Evolutionary conservation across 805 yeast genomes (phyloP).

Genomic region (Cyberlindnera amylophila): DNA sequence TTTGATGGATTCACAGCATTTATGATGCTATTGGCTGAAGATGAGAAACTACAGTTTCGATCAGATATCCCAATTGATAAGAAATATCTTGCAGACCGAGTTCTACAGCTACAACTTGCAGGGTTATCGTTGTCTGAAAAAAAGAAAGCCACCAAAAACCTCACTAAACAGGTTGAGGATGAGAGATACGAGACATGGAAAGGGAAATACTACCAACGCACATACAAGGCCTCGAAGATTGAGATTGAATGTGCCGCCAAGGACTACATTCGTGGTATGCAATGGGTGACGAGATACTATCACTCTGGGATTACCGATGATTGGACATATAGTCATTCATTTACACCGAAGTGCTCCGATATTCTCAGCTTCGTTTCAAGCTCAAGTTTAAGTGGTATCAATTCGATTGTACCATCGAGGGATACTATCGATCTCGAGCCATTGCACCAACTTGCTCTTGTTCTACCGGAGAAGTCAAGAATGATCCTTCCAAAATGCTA

Average conservation of each 20-base stretch:
- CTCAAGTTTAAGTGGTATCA: too few species aligned
- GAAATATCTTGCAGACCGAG: neutral
- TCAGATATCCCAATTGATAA: neutral
- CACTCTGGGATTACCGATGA: conserved; percentile 79
- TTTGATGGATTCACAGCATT: conserved; percentile 70
- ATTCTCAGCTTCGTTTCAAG: conserved; percentile 30
- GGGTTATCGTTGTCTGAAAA: conserved; percentile 41
- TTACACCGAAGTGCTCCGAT: conserved; percentile 88
- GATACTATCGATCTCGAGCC: conserved; percentile 9
- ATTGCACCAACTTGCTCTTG: conserved; percentile 16
- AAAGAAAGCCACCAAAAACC: conserved; percentile 43
- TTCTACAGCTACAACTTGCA: conserved; percentile 2
- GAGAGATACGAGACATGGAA: conserved; percentile 73
- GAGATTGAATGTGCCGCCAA: conserved; percentile 48
- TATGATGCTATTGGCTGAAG: conserved; percentile 20
- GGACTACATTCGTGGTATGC: conserved; percentile 84
- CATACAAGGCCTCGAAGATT: conserved; percentile 33
- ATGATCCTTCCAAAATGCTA: conserved; percentile 13
- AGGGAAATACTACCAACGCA: conserved; percentile 52
- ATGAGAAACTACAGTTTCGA: conserved; percentile 4
- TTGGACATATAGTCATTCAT: conserved; percentile 81
- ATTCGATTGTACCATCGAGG: too few species aligned
- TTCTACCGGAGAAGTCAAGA: conserved; percentile 9
- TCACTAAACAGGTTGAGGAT: conserved; percentile 50
- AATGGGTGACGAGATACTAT: conserved; percentile 90